Evolutionary conservation across 345 rosid species (phyloP).

Genomic region (Citrus medica): DNA sequence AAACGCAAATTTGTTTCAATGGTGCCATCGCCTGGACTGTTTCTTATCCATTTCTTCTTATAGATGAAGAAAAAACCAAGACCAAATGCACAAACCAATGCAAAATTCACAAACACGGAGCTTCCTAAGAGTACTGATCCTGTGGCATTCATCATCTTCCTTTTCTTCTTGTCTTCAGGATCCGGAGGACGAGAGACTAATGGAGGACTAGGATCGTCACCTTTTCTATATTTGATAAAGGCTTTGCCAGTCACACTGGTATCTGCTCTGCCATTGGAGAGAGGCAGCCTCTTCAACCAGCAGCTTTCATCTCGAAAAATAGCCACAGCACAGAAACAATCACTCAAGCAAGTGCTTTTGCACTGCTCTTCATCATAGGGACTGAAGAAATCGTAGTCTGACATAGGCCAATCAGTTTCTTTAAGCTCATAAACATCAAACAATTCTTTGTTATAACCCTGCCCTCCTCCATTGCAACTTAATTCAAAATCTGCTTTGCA

Average conservation of each 20-base stretch:
- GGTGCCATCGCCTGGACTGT: too few relatives aligned
- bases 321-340: slow-evolving; percentile 1
- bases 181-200: not conserved
- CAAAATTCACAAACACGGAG: slow-evolving; percentile 6
- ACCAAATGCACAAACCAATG: not conserved
- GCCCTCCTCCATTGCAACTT: not conserved
- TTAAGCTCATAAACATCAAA: slow-evolving; percentile 10
- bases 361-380: not conserved
- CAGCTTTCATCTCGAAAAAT: not conserved
- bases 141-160: not conserved
- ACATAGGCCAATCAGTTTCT: not conserved
- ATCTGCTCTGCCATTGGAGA: slow-evolving; percentile 10
- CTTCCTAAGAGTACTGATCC: not conserved
- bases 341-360: not conserved
- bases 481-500: slow-evolving; percentile 5
- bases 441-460: slow-evolving; percentile 4
- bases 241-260: not conserved
- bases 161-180: not conserved
- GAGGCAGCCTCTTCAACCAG: slow-evolving; percentile 13
- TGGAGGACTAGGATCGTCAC: too few relatives aligned
- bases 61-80: slow-evolving; percentile 12
- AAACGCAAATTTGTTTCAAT: too few relatives aligned
- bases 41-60: not conserved
- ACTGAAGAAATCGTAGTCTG: not conserved
- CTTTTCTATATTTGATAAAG: not conserved